Evolutionary conservation across 345 rosid species (phyloP), one percentile per base, ranked within the genome.

Genomic region (Hypericum perforatum): DNA sequence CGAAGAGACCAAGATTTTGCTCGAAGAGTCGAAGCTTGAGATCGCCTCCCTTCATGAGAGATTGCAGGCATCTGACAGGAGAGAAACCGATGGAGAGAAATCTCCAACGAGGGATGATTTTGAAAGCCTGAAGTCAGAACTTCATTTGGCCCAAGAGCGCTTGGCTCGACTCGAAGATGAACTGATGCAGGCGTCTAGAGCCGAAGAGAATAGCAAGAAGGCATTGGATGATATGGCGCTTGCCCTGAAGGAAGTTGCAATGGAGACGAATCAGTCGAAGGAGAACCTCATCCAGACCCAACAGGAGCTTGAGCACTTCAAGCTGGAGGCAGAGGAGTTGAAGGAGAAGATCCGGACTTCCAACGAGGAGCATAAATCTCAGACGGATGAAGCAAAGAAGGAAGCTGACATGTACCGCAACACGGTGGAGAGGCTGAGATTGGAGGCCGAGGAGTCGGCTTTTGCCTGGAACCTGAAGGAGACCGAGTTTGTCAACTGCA

Each of bases 171-270:
- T 76, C 0, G 69, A 60, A 2, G 81, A 80, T 22, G 84, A 83
- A 58, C 56, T 88, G 57, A 79, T 74, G 37, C 51, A 55, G 12
- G 78, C 88, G 0, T 70, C 51, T 0, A 78, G 67, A 43, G 97
- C 86, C 0, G 98, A 92, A 58, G 82, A 71, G 58, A 83, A 82
- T n/a, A 78, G 78, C 79, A 77, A 76, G 77, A 85, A 76, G 66
- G 98, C 94, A 8, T 74, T 88, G 91, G 98, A 92, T 55, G 95
- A 75, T 67, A 59, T 88, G 36, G 98, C 95, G 1, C 41, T 80
- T 5, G 98, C 83, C 3, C 65, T 92, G 47, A 76, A 74, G 59
- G 98, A 92, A 66, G 98, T 92, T 0, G 88, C 80, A 9, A 67
- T 80, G 0, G 89, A 92, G 37, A 63, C 70, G 8, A 68, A 56